Percentiles rank a stretch among this genome's conserved stretches.
These are phyloP conservation scores for Dorcoceras hygrometricum DNA, from an alignment of 257 asterid genomes.

Conservation along the genomic window DNA sequence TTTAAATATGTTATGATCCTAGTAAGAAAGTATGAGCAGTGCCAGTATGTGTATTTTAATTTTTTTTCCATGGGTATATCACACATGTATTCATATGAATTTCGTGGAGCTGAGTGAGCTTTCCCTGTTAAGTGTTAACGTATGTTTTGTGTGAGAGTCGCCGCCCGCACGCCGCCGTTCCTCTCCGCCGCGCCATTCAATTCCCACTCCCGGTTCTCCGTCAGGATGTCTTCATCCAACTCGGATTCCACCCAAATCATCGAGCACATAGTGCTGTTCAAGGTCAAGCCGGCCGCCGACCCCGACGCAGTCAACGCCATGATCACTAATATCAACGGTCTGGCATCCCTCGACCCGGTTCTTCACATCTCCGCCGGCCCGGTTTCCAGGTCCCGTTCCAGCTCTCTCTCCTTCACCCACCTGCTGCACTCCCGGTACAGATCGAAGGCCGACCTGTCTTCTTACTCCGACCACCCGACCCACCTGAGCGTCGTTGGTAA, in stretches of 20 bases:
- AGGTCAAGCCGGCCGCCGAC: slow-evolving; percentile 53
- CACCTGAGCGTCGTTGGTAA: slow-evolving; percentile 54
- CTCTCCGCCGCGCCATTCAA: slow-evolving; percentile 6
- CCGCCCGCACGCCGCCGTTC: slow-evolving; percentile 8
- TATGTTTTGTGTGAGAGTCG: background rate
- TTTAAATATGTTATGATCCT: no score
- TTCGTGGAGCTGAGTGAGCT: no score
- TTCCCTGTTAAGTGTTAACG: no score
- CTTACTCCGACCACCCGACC: slow-evolving; percentile 56
- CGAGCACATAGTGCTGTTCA: slow-evolving; percentile 86
- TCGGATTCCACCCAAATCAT: slow-evolving; percentile 38
- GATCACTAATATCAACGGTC: slow-evolving; percentile 63
- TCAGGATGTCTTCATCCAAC: slow-evolving; percentile 34
- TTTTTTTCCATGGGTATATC: no score
- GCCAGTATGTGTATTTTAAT: no score
- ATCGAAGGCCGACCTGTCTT: slow-evolving; percentile 50
- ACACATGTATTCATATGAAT: no score
- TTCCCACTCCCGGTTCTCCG: slow-evolving; percentile 21
- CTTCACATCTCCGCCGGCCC: slow-evolving; percentile 79
- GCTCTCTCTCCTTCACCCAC: slow-evolving; percentile 74
- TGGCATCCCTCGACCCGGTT: slow-evolving; percentile 60
- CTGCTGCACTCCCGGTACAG: slow-evolving; percentile 79
- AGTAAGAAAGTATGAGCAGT: no score
- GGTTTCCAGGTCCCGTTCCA: slow-evolving; percentile 49
- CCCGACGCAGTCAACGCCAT: slow-evolving; percentile 58